These are phyloP conservation scores for Cymbopogon citratus DNA, from an alignment of 176 grass and related monocot genomes.

Conservation along the genomic window DNA sequence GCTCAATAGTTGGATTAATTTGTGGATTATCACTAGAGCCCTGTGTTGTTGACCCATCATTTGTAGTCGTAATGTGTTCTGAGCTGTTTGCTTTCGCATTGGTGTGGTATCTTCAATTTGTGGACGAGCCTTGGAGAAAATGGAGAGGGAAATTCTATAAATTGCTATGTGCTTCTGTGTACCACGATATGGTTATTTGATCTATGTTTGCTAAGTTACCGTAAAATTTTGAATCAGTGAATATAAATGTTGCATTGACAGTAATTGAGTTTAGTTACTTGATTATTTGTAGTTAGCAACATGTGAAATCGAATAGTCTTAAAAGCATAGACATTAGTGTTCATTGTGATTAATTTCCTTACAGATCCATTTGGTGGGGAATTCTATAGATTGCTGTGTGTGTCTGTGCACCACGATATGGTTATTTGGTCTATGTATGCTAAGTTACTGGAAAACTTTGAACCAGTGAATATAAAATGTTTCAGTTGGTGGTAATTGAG, in stretches of 20 bases:
- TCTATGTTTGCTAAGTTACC: neutral
- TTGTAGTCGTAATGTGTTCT: neutral
- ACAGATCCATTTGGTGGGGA: too few relatives aligned
- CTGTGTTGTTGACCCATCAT: neutral
- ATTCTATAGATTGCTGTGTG: too few relatives aligned
- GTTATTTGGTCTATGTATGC: too few relatives aligned
- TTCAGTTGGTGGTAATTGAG: neutral
- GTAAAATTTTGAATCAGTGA: neutral
- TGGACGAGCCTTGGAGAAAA: neutral
- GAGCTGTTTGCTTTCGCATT: neutral
- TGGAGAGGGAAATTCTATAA: neutral
- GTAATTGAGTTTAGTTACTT: neutral
- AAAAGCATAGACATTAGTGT: too few relatives aligned
- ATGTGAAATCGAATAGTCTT: neutral
- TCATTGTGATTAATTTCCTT: too few relatives aligned
- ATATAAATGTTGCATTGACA: neutral
- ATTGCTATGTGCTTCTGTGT: neutral
- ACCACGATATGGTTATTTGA: neutral
- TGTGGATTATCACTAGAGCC: neutral
- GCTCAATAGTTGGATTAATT: neutral
- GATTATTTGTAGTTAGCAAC: neutral
- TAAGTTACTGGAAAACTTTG: too few relatives aligned
- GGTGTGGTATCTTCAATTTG: neutral
- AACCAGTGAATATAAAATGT: too few relatives aligned
- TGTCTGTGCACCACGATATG: too few relatives aligned